Base-by-base conservation (phyloP, 2,329 filamentous ascomycete species). In the Akanthomyces muscarius region DNA sequence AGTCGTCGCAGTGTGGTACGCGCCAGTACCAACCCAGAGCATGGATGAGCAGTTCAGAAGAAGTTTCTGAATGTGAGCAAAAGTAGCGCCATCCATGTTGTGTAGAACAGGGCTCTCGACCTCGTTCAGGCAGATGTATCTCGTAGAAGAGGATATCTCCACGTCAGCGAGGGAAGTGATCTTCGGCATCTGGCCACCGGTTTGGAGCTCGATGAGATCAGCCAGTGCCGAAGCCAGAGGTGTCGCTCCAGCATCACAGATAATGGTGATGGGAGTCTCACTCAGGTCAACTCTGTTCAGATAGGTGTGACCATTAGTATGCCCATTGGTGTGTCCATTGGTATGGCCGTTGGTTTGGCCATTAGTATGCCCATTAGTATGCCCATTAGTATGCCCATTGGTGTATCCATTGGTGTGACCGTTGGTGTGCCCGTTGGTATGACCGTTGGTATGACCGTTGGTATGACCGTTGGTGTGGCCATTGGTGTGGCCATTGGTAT, bases 51-150 rank as follows among this genome's bases (percentile, higher is more conserved):
- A 71, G 0, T 68, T 68, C 0, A 75, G 73, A 7, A 79, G 64
- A 5, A 78, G 68, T 25, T 69, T 71, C 51, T 77, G 75, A 5
- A 78, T 65, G 2, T 70, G 69, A 0, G 71, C 65, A 53, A 83
- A 83, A 21, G 76, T 72, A 18, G 69, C 63, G 1, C 68, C 66
- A 5, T 73, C 75, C 28, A 82, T 71, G 10, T 71, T 73, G 1
- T 78, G 72, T 2, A 83, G 73, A 13, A 82, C 68, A 0, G 79
- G 76, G 30, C 71, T 70, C 54, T 82, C 74, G 7, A 83, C 72
- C 65, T 83, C 80, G 5, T 73, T 71, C 13, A 83, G 66, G 64
- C 78, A 75, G 52, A 83, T 75, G 64, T 75, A 76, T 5, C 65
- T 65, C 10, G 64, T 65, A 2, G 61, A 54, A 33, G 66, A 30